A percentile compares a stretch with the other conserved stretches of the same genome.
Conservation (phyloP, 148 eudicot species). For the Rhododendron simsii region DNA sequence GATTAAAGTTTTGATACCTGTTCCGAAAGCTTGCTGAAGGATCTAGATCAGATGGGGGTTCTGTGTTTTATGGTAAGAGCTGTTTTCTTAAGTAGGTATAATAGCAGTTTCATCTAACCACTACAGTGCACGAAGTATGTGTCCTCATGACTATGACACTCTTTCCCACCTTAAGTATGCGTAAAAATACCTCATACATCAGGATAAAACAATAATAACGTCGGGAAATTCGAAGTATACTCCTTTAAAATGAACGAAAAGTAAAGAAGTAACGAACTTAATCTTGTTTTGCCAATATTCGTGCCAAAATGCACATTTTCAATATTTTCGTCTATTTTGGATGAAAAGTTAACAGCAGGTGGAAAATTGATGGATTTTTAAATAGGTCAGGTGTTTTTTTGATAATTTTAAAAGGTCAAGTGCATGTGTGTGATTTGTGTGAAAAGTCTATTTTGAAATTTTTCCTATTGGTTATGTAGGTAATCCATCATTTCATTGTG, state of each 20-base stretch:
- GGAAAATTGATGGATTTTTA: too few relatives aligned
- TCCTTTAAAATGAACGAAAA: not conserved
- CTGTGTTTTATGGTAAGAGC: conserved; percentile 28
- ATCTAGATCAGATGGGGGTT: conserved; percentile 12
- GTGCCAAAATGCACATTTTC: too few relatives aligned
- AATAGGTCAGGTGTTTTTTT: too few relatives aligned
- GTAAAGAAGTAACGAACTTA: not conserved
- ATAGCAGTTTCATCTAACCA: conserved; percentile 42
- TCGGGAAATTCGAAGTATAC: not conserved
- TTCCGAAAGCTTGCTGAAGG: conserved; percentile 14
- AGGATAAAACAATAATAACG: not conserved
- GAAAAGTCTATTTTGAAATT: too few relatives aligned
- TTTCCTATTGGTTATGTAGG: too few relatives aligned
- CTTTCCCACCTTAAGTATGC: not conserved
- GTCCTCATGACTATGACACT: not conserved
- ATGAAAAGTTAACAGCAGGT: too few relatives aligned
- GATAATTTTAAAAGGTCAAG: too few relatives aligned
- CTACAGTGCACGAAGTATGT: conserved; percentile 6
- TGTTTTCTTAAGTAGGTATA: conserved; percentile 49
- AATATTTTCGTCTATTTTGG: too few relatives aligned
- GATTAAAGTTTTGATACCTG: not conserved
- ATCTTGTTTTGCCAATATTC: too few relatives aligned
- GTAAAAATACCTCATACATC: not conserved
- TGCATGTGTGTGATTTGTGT: too few relatives aligned
- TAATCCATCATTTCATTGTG: not conserved